Evolutionary conservation across 2,329 filamentous ascomycete species (phyloP), one percentile per base, ranked within the genome.

Genomic region (Penicillium sp.): DNA sequence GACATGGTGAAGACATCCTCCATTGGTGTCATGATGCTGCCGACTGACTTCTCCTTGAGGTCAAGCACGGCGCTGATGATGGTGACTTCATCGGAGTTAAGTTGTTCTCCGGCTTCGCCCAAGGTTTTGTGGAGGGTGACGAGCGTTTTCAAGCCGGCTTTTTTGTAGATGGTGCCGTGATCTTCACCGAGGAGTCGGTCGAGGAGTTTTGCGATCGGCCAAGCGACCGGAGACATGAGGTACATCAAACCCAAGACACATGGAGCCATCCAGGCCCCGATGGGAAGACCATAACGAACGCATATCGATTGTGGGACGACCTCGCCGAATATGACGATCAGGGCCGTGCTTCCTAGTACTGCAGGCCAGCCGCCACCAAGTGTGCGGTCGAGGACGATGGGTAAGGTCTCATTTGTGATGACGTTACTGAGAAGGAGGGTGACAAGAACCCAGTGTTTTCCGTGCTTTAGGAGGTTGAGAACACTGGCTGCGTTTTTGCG

Each of bases 251-350:
- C 75, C 21, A 96, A 82, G 45, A 99, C 94, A 48, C 90, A 87
- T 52, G 90, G 92, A 48, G 92, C 87, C 88, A 96, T 94, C 81
- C 88, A 93, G 36, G 93, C 92, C 55, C 94, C 94, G 67, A 99
- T 97, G 46, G 90, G 91, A 10, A 99, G 84, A 49, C 94, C 94
- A 72, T 94, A 97, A 66, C 94, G 90, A 59, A 97, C 94, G 73
- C 94, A 99, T 63, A 97, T 84, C 22, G 93, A 97, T 72, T 99
- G 94, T 31, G 94, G 94, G 24, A 96, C 89, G 59, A 99, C 86
- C 79, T 99, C 94, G 65, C 94, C 94, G 72, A 99, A 99, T 65
- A 99, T 97, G 71, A 99, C 94, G 74, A 99, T 97, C 58, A 97
- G 78, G 13, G 95, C 84, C 1, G 94, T 99, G 78, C 91, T 95